Base-by-base conservation (phyloP, 495 filamentous ascomycete species). In the Penicillium mononematosum region DNA sequence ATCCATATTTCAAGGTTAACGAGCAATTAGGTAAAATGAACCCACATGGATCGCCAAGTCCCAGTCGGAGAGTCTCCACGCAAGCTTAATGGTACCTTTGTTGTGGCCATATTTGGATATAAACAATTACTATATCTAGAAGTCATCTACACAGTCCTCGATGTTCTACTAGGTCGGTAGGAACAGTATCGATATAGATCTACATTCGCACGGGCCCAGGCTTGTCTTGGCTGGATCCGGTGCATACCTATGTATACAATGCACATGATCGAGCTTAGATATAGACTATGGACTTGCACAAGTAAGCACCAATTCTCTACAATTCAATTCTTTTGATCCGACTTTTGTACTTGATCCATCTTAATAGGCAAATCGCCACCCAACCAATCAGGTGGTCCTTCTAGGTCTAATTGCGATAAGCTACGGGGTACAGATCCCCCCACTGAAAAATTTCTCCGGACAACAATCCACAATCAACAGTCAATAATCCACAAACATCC, bases 351-450 rank as follows among this genome's bases (percentile, higher is more conserved):
- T 32, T 4, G 17, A 48, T 17, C 19, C 14, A n/a, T 31, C 27
- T 31, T 19, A 41, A 17, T 42, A 29, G 22, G n/a, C 27, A 48
- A 29, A 29, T 52, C 50, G 50, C 50, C 36, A 42, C 34, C 9
- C 22, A 31, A 2, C 45, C 45, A 48, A 55, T 55, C 44, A 55
- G 39, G 53, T 55, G 53, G 41, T 55, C 12, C 16, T 45, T 41
- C 45, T 48, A 29, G 45, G 27, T 55, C 41, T 25, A 43, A 5
- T 29, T 36, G 42, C 52, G 42, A 55, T 45, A 55, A 55, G 49
- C 29, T 51, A 36, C 31, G 9, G 9, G 2, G 31, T 11, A 34
- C 42, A 53, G 24, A 43, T 42, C 29, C 53, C 53, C 53, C 53
- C 53, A 38, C 53, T 20, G 25, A 46, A 55, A 53, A 55, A 22